Evolutionary conservation across 805 yeast species (phyloP).

Genomic region (Ogataea dorogensis): DNA sequence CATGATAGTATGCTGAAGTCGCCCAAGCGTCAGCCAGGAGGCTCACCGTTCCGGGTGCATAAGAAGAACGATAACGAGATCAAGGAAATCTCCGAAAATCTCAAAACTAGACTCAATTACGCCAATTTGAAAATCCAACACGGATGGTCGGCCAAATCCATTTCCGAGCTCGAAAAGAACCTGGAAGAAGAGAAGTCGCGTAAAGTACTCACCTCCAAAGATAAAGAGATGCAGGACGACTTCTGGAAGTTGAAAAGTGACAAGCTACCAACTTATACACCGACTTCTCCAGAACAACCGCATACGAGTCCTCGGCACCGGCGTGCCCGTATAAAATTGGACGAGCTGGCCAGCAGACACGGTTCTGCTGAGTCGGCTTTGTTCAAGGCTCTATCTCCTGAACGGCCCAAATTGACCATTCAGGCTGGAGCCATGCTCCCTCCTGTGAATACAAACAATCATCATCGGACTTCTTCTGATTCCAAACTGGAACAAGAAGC

Average conservation of each 20-base stretch:
- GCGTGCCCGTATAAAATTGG: constrained; percentile 25
- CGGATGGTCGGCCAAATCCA: constrained; percentile 34
- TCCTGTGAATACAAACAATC: constrained; percentile 8
- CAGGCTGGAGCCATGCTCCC: constrained; percentile 12
- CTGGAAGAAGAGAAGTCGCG: constrained; percentile 23
- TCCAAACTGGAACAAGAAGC: constrained; percentile 51
- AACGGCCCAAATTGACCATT: constrained; percentile 19
- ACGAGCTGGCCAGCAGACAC: constrained; percentile 29
- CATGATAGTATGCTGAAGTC: constrained; percentile 28
- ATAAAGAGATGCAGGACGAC: constrained; percentile 23
- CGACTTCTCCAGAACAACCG: constrained; percentile 6
- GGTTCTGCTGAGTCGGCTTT: constrained; percentile 29
- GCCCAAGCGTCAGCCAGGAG: constrained; percentile 19
- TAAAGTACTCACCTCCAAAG: constrained; percentile 13
- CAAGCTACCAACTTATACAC: constrained; percentile 21
- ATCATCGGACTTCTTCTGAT: constrained; percentile 21
- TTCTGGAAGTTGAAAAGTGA: constrained; percentile 31
- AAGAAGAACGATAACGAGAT: constrained; percentile 35
- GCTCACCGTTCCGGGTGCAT: constrained; percentile 26
- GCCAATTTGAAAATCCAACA: constrained; percentile 38
- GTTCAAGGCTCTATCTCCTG: constrained; percentile 26
- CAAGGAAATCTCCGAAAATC: constrained; percentile 36
- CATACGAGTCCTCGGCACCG: constrained; percentile 15
- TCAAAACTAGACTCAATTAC: constrained; percentile 36
- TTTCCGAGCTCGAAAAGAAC: constrained; percentile 31